Evolutionary conservation across 352 stramenopile species (phyloP).

Genomic region (Phytophthora citricola): DNA sequence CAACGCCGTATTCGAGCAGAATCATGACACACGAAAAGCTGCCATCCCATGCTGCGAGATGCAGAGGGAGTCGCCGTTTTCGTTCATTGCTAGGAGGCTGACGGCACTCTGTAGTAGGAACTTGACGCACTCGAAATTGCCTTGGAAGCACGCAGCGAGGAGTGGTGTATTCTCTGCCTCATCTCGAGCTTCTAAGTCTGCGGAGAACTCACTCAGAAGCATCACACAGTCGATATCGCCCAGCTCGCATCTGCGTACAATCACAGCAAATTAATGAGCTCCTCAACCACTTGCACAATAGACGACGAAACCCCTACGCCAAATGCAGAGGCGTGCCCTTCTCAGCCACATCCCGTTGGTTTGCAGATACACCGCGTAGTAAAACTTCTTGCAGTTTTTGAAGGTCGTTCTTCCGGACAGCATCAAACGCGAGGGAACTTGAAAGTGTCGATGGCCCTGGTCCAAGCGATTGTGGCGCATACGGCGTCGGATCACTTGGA

Average conservation of each 20-base stretch:
- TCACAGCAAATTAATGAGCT: conserved; percentile 25
- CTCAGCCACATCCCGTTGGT: conserved; percentile 63
- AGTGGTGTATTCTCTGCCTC: conserved; percentile 72
- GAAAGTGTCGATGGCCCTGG: neutral
- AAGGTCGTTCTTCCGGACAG: conserved; percentile 55
- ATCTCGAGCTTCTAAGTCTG: conserved; percentile 72
- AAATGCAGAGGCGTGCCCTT: conserved; percentile 77
- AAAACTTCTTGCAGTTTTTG: conserved; percentile 55
- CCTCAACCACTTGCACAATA: conserved; percentile 11
- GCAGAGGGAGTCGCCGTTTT: conserved; percentile 59
- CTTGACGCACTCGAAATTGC: conserved; percentile 71
- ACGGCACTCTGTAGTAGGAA: conserved; percentile 80
- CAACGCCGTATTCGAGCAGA: conserved; percentile 69
- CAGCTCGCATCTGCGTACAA: conserved; percentile 55
- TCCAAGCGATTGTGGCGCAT: conserved; percentile 1
- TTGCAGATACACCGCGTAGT: conserved; percentile 55
- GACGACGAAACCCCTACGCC: conserved; percentile 46
- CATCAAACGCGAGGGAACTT: conserved; percentile 50
- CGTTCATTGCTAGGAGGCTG: conserved; percentile 53
- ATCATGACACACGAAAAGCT: conserved; percentile 70
- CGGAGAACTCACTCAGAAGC: conserved; percentile 71
- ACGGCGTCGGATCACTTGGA: conserved; percentile 2
- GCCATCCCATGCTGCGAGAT: conserved; percentile 72
- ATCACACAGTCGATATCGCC: conserved; percentile 70
- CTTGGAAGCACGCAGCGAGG: conserved; percentile 66